Base-by-base conservation (phyloP, 805 yeast species). In the Starmerella khaoyaiensis region DNA sequence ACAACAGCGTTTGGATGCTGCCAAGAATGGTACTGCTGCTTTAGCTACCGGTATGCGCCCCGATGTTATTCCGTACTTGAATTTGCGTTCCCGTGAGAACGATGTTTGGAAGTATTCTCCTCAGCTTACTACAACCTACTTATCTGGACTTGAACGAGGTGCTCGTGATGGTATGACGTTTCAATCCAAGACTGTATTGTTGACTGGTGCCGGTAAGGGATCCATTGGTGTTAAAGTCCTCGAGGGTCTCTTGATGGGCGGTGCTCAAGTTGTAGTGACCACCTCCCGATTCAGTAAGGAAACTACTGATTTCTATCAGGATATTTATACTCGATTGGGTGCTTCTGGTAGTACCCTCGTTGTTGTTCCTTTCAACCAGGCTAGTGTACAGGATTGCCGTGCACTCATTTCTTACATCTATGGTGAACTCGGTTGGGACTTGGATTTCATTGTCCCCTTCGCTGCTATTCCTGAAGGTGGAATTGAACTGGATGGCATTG, bases 401-500 rank as follows among this genome's bases (percentile, higher is more conserved):
- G 79, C 86, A 35, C 72, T 90, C 48, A 69, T 86, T 41, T 70
- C 76, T 40, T 90, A 73, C 69, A 83, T 90, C 58, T 90, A 87
- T 60, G 82, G 72, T 48, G 73, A 68, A 39, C 73, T 87, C 52
- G 94, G 93, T 40, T 87, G 97, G 97, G 98, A 90, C 60, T 71
- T 90, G 58, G 99, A 90, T 65, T 93, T 74, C 49, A 73, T 90
- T 48, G 74, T 90, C 60, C 99, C 99, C 55, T 90, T 90, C 57
- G 99, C 97, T 50, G 99, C 99, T 44, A 87, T 90, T 54, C 97
- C 99, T 51, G 99, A 90, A 68, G 83, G 83, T 59, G 99, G 99
- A 58, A 81, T 83, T 55, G 96, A 93, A 62, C 64, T 90, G 57
- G 94, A 84, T 56, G 72, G 72, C 58, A 80, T 90, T 54, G 96